Conservation (phyloP, 805 yeast genomes). For the Candida nitratophila region DNA sequence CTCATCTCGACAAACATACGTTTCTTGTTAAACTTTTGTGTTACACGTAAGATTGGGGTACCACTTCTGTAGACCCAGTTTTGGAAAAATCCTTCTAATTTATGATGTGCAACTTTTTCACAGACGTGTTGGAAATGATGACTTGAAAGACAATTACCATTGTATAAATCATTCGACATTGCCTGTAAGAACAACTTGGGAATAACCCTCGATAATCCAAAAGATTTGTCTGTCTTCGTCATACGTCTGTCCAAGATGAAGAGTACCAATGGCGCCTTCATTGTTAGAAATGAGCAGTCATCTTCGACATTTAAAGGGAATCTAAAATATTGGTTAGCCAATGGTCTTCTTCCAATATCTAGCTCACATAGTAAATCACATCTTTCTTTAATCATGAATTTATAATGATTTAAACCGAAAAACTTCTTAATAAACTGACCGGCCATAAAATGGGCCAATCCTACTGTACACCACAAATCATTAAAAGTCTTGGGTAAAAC, state of each 20-base stretch:
- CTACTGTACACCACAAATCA: constrained; percentile 86
- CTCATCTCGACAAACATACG: constrained; percentile 92
- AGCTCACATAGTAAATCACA: constrained; percentile 62
- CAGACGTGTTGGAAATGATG: constrained; percentile 88
- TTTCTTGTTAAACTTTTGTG: constrained; percentile 90
- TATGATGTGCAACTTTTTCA: constrained; percentile 86
- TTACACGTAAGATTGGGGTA: constrained; percentile 79
- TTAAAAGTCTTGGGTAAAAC: constrained; percentile 73
- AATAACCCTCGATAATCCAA: constrained; percentile 84
- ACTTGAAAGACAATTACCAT: constrained; percentile 68
- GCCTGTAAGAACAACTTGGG: constrained; percentile 91
- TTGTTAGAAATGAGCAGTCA: constrained; percentile 60
- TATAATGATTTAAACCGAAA: constrained; percentile 80
- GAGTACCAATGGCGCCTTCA: constrained; percentile 82
- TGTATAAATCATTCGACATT: constrained; percentile 86
- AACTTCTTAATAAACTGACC: constrained; percentile 57
- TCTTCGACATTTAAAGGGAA: constrained; percentile 52
- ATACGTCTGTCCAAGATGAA: constrained; percentile 82
- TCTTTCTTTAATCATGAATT: constrained; percentile 57
- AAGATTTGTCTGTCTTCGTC: constrained; percentile 93
- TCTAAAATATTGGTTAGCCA: constrained; percentile 62
- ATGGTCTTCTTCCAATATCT: constrained; percentile 75
- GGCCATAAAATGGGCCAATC: constrained; percentile 80
- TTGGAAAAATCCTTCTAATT: constrained; percentile 74
- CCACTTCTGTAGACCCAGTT: constrained; percentile 94